Evolutionary conservation across 441 rosid species (phyloP).

Genomic region (Mallotus japonicus): DNA sequence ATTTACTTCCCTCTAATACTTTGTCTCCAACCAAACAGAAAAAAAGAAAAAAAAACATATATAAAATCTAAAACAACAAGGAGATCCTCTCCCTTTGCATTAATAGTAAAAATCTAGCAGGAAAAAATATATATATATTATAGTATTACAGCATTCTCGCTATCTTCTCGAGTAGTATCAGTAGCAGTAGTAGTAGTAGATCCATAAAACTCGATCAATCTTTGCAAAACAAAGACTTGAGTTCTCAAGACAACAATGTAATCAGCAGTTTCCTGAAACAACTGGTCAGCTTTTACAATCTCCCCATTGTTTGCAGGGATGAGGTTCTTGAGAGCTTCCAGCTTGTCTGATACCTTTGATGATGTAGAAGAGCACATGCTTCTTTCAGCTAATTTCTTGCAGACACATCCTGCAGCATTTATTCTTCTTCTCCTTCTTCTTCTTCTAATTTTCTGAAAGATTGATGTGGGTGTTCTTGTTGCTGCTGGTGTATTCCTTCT

Average conservation of each 20-base stretch:
- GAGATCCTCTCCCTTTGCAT: neutral
- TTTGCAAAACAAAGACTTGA: slow-evolving; percentile 44
- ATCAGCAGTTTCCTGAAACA: slow-evolving; percentile 57
- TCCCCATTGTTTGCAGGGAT: slow-evolving; percentile 34
- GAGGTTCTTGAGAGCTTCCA: slow-evolving; percentile 49
- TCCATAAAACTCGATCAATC: slow-evolving; percentile 44
- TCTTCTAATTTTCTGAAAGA: neutral
- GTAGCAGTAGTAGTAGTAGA: slow-evolving; percentile 9
- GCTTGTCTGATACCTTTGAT: slow-evolving; percentile 41
- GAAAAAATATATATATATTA: neutral
- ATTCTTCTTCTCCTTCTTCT: slow-evolving; percentile 6
- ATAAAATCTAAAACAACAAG: neutral
- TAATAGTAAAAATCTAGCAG: neutral
- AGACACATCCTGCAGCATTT: slow-evolving; percentile 24
- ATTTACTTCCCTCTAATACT: slow-evolving; percentile 1
- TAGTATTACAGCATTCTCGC: slow-evolving; percentile 16
- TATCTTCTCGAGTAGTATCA: neutral
- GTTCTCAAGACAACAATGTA: slow-evolving; percentile 52
- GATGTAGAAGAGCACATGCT: slow-evolving; percentile 11
- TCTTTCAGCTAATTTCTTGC: slow-evolving; percentile 16
- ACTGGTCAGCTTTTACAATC: slow-evolving; percentile 40
- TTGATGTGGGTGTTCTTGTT: no score
- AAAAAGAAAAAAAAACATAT: neutral
- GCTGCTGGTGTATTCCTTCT: slow-evolving; percentile 8
- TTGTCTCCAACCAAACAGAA: slow-evolving; percentile 22